These are phyloP conservation scores for Clausena lansium DNA, from an alignment of 345 rosid genomes.

Conservation along the genomic window DNA sequence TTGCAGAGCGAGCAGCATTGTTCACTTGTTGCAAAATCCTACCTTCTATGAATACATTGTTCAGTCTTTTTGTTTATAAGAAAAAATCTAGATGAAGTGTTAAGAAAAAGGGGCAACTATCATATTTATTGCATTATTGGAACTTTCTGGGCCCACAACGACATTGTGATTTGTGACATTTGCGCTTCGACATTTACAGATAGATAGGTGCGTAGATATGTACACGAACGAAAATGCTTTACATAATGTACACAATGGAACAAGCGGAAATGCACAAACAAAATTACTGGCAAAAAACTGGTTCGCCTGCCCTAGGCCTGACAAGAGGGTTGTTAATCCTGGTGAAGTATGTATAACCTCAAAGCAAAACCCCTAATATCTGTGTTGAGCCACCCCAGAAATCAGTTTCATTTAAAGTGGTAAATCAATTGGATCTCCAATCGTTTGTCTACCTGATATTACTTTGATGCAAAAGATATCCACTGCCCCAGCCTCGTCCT, in stretches of 20 bases:
- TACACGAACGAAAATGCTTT: not conserved
- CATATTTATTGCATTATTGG: not conserved
- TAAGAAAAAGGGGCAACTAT: not conserved
- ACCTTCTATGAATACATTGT: too few relatives aligned
- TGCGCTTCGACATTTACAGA: not conserved
- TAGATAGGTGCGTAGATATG: not conserved
- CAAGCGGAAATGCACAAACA: not conserved
- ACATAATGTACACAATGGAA: not conserved
- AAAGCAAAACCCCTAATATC: not conserved
- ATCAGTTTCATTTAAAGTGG: not conserved
- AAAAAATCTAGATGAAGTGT: not conserved
- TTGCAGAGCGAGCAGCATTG: too few relatives aligned
- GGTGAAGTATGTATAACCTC: not conserved
- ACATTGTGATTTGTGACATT: not conserved
- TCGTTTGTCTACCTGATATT: slow-evolving; percentile 8
- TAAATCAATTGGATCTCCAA: not conserved
- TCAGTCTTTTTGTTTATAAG: too few relatives aligned
- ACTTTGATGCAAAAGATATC: slow-evolving; percentile 55
- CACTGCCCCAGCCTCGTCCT: slow-evolving; percentile 50
- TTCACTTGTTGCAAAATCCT: too few relatives aligned
- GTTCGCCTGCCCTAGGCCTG: not conserved
- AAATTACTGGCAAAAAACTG: not conserved
- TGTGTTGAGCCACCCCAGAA: not conserved
- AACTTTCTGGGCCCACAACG: not conserved
- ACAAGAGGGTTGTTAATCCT: not conserved